Conservation (phyloP, 345 rosid species). For the Pugionium cornutum region DNA sequence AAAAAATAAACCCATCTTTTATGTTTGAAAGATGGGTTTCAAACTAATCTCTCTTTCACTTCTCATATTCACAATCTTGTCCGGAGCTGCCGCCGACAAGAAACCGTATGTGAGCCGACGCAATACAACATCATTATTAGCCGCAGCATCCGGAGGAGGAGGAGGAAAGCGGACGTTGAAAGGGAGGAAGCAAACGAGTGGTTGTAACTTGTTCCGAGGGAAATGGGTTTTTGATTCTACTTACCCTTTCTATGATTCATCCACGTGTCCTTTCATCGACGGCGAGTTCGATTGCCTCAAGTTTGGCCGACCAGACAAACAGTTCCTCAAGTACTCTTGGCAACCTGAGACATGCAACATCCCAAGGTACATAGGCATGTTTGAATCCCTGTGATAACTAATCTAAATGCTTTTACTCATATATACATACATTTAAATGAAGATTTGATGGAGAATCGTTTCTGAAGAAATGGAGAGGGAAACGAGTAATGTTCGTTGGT, state of each 20-base stretch:
- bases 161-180: conserved; percentile 34
- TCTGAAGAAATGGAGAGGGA: conserved; percentile 64
- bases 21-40: conserved; percentile 41
- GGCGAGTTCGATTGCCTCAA: no score
- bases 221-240: conserved; percentile 69
- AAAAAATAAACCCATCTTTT: neutral
- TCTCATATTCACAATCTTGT: conserved; percentile 32
- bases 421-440: neutral
- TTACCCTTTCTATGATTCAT: conserved; percentile 53
- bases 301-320: no score
- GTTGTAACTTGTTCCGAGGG: conserved; percentile 81
- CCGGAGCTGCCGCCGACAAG: conserved; percentile 26
- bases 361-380: no score
- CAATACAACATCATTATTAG: conserved; percentile 1
- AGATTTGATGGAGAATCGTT: conserved; percentile 80
- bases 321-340: conserved; percentile 90
- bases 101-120: conserved; percentile 18
- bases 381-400: no score
- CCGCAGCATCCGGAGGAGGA: conserved; percentile 37
- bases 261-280: conserved; percentile 75
- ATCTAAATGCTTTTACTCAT: no score
- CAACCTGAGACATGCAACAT: conserved; percentile 64
- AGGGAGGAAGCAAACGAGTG: conserved; percentile 53
- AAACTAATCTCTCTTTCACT: conserved; percentile 29
- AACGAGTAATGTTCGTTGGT: conserved; percentile 98